These are phyloP conservation scores for Massariosphaeria phaeospora DNA, from an alignment of 495 filamentous ascomycete genomes.

Conservation along the genomic window DNA sequence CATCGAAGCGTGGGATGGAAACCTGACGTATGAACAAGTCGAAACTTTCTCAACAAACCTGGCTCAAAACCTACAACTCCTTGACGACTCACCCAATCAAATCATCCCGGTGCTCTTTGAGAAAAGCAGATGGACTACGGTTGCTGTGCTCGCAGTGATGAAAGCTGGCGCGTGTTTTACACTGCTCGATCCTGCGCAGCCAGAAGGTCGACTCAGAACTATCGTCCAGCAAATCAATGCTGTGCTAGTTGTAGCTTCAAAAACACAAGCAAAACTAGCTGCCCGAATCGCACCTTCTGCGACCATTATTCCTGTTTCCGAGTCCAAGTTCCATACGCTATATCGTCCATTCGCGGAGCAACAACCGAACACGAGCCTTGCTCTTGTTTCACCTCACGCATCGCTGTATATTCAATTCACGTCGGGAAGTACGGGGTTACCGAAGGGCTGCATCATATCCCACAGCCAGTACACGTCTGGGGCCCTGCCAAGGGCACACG, in stretches of 20 bases:
- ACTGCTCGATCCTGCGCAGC: constrained; percentile 23
- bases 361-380: neutral
- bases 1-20: constrained; percentile 26
- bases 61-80: constrained; percentile 12
- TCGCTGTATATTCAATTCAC: constrained; percentile 27
- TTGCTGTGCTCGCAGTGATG: constrained; percentile 27
- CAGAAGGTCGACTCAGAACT: constrained; percentile 13
- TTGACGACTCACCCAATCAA: neutral
- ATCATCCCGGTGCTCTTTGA: constrained; percentile 29
- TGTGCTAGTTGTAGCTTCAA: constrained; percentile 7
- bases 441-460: constrained; percentile 17
- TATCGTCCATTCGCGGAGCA: constrained; percentile 6
- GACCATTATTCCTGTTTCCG: constrained; percentile 19
- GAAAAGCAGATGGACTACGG: constrained; percentile 26
- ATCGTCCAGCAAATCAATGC: constrained; percentile 21
- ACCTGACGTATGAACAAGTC: constrained; percentile 19
- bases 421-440: constrained; percentile 24
- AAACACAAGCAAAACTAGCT: constrained; percentile 10
- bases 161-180: constrained; percentile 23
- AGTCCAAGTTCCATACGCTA: constrained; percentile 17
- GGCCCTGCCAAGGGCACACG: constrained; percentile 9
- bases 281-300: constrained; percentile 2
- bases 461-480: constrained; percentile 25
- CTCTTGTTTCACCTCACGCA: neutral
- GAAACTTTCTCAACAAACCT: constrained; percentile 18